Evolutionary conservation across 2,329 filamentous ascomycete genomes (phyloP).

Genomic region (Claviceps sp.): DNA sequence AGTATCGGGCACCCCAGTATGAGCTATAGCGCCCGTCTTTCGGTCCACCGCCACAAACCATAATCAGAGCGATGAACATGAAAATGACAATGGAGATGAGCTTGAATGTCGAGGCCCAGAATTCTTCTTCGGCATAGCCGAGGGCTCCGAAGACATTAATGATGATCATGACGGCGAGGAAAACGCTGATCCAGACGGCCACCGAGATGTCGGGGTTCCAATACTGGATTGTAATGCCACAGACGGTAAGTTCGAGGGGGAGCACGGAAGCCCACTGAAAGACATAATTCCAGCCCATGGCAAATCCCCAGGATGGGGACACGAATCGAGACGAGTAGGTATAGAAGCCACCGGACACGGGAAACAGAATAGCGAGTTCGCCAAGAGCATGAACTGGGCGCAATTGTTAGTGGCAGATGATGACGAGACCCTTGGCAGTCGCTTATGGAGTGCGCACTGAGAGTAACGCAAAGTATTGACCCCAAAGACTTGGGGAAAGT

Average conservation of each 20-base stretch:
- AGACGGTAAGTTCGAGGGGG: constrained; percentile 35
- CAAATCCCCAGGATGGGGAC: constrained; percentile 42
- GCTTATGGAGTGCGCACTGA: too few relatives aligned
- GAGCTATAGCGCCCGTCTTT: constrained; percentile 27
- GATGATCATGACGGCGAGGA: constrained; percentile 29
- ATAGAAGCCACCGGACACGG: constrained; percentile 47
- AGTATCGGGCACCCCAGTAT: constrained; percentile 36
- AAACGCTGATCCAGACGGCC: constrained; percentile 36
- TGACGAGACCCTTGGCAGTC: neutral
- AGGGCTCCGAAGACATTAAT: constrained; percentile 39
- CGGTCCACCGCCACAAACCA: constrained; percentile 47
- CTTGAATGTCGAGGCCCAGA: constrained; percentile 37
- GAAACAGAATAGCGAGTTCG: constrained; percentile 44
- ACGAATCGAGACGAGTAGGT: constrained; percentile 46
- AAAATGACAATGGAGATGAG: constrained; percentile 39
- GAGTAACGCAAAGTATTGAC: neutral
- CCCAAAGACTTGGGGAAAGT: neutral
- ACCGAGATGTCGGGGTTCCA: constrained; percentile 32
- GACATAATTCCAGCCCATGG: constrained; percentile 37
- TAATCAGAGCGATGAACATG: constrained; percentile 47
- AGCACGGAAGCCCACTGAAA: constrained; percentile 35
- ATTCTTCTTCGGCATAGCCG: constrained; percentile 39
- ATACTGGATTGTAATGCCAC: constrained; percentile 35
- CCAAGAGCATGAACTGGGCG: constrained; percentile 38
- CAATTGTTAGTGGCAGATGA: neutral